Evolutionary conservation across 331 rosid genomes (phyloP), one percentile per base, ranked within the genome.

Genomic region (Acacia pycnantha): DNA sequence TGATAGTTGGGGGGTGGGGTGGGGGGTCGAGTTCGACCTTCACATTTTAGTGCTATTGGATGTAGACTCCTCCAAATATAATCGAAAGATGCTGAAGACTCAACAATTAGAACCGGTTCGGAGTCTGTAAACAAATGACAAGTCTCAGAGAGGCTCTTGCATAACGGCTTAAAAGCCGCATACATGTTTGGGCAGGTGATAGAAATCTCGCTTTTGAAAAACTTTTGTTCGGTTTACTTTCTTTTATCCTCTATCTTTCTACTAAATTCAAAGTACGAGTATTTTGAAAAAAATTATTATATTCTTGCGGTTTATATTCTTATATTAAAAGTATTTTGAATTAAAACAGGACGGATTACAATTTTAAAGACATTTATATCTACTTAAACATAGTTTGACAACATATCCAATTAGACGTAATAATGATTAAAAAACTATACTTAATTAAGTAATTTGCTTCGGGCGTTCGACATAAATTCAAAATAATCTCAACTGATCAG

Each of bases 21-120:
- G 5, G 68, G 80, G 81, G 50, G 46, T n/a, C 80, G 71, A 69
- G 72, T 77, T 77, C 72, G 70, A 74, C 31, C 48, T n/a, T 31
- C 29, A 62, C 79, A 48, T 21, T 19, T 15, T 81, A 44, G 74
- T 22, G 72, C 50, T 26, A 1, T 41, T 44, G 54, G 47, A 5
- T n/a, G 50, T 66, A 31, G 24, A 46, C 48, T 70, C 56, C 59
- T 61, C 72, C 73, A 47, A 71, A 77, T 70, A 26, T 59, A 56
- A 10, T 56, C 29, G 10, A 56, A 12, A 53, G 24, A 33, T 75
- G 70, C 40, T 21, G 70, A 51, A 26, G 33, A 27, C n/a, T 62
- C 9, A 62, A 62, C 29, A 27, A 14, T 62, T 62, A 62, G 69
- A 26, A 29, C 35, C 69, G 11, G 40, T 27, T 62, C 40, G 69